These are phyloP conservation scores for Naganishia randhawae DNA, from an alignment of 768 basidiomycete genomes.

Conservation along the genomic window DNA sequence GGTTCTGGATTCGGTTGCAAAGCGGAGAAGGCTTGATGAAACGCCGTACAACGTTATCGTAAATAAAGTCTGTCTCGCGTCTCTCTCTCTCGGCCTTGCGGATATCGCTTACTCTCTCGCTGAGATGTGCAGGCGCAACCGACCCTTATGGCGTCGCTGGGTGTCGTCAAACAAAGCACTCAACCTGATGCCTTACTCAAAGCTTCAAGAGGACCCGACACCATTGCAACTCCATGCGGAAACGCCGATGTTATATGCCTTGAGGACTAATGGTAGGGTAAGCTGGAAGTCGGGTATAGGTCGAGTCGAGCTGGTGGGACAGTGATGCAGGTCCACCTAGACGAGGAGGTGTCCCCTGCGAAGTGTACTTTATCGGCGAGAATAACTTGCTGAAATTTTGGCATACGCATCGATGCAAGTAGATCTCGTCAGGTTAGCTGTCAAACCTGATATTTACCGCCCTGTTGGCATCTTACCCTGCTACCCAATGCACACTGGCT, in stretches of 20 bases:
- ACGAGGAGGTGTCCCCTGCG: no score
- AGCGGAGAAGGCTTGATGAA: slow-evolving; percentile 26
- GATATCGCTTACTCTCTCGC: neutral
- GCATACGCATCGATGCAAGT: no score
- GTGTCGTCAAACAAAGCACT: neutral
- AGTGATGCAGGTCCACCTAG: no score
- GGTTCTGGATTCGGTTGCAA: slow-evolving; percentile 29
- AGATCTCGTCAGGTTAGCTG: no score
- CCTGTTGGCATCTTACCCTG: no score
- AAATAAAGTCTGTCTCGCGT: slow-evolving; percentile 21
- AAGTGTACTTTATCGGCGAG: no score
- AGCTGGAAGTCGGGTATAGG: no score
- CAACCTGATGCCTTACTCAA: neutral
- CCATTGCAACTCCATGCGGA: neutral
- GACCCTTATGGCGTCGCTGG: slow-evolving; percentile 16
- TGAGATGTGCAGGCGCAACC: slow-evolving; percentile 23
- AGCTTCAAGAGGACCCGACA: neutral
- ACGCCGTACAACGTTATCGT: slow-evolving; percentile 29
- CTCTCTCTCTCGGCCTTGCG: neutral
- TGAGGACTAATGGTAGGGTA: neutral
- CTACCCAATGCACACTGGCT: no score
- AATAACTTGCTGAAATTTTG: no score
- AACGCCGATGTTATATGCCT: neutral
- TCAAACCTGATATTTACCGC: no score
- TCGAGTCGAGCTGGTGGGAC: no score